phyloP scores from a whole-genome alignment of 1,284 basidiomycete genomes.

The Trametes polyzona region DNA sequence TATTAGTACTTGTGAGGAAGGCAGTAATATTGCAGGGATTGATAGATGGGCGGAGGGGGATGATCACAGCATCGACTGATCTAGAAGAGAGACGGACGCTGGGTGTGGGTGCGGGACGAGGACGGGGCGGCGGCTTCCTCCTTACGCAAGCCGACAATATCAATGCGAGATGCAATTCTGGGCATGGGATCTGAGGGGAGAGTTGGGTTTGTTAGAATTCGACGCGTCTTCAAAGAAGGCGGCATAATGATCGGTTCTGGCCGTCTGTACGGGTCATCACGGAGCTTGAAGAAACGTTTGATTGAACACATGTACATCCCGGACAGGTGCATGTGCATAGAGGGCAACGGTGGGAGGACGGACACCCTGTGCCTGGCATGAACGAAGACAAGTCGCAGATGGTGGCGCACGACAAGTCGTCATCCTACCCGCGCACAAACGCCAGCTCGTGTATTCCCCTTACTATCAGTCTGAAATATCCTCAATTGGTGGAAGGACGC shows the following conservation, averaged over 20 bases:
- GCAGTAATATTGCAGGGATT: constrained; percentile 3
- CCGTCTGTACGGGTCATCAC: no score
- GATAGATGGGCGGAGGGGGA: constrained; percentile 16
- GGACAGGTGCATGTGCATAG: neutral
- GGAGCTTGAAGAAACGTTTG: neutral
- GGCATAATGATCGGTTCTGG: neutral
- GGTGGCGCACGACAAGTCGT: neutral
- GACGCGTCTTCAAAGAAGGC: neutral
- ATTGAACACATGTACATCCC: neutral
- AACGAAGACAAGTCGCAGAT: neutral
- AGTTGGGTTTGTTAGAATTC: no score
- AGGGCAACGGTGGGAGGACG: neutral
- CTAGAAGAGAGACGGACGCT: neutral
- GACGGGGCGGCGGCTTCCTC: neutral
- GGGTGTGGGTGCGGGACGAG: neutral
- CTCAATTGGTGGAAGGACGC: no score
- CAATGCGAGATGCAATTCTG: neutral
- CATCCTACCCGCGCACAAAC: no score
- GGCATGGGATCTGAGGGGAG: neutral
- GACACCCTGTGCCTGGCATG: neutral
- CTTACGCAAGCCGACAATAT: neutral
- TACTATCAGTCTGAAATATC: no score
- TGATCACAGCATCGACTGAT: constrained; percentile 24
- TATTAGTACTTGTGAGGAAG: constrained; percentile 8
- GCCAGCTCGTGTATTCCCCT: no score